These are phyloP conservation scores for Aspergillus sclerotiicarbonarius DNA, from an alignment of 495 filamentous ascomycete species.

Conservation along the genomic window DNA sequence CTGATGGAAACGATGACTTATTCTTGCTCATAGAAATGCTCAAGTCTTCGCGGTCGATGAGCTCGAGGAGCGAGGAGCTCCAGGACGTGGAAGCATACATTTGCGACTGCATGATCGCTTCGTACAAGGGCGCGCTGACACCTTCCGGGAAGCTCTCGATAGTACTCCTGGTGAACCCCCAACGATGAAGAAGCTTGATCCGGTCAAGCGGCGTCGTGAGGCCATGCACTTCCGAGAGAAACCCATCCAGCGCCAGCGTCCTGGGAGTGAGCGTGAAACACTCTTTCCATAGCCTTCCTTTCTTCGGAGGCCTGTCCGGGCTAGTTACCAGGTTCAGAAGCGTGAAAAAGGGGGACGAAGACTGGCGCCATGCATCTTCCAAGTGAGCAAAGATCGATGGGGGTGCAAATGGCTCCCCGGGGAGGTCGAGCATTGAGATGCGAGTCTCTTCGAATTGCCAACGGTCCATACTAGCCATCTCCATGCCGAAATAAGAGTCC, in stretches of 20 bases:
- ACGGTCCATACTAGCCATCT: constrained; percentile 57
- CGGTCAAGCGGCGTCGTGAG: constrained; percentile 33
- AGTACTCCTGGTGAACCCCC: constrained; percentile 42
- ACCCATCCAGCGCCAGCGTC: constrained; percentile 61
- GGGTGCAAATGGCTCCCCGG: constrained; percentile 59
- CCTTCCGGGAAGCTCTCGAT: constrained; percentile 82
- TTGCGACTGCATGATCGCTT: constrained; percentile 81
- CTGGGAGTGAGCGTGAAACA: constrained; percentile 58
- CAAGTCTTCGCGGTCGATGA: constrained; percentile 82
- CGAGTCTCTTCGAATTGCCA: constrained; percentile 61
- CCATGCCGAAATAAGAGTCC: constrained; percentile 65
- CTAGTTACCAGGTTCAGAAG: constrained; percentile 55
- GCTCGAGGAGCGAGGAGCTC: constrained; percentile 63
- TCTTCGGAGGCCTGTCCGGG: constrained; percentile 36
- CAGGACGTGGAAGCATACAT: constrained; percentile 75
- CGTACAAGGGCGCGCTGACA: constrained; percentile 72
- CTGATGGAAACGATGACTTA: constrained; percentile 23
- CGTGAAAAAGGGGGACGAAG: constrained; percentile 52
- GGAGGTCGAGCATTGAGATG: constrained; percentile 45
- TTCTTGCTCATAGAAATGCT: constrained; percentile 59
- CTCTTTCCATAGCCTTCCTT: constrained; percentile 40
- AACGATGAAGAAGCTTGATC: constrained; percentile 43
- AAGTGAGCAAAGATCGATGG: constrained; percentile 72
- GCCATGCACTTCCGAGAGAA: constrained; percentile 43
- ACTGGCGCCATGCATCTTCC: constrained; percentile 38